phyloP scores from a whole-genome alignment of 108 stramenopile species.

The Skeletonema potamos region DNA sequence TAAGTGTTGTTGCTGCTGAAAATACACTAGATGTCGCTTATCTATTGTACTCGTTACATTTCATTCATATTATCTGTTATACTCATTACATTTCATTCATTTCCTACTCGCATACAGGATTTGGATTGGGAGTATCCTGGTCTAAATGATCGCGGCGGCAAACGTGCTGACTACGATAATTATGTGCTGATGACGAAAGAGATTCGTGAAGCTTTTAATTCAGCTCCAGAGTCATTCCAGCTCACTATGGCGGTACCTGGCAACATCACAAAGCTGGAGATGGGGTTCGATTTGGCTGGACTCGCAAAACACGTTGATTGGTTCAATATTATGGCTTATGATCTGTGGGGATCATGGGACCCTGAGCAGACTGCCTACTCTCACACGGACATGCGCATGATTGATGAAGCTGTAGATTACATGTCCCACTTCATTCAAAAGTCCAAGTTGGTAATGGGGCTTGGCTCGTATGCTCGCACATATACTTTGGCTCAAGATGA shows the following conservation, averaged over 20 bases:
- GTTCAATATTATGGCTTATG: slow-evolving; percentile 47
- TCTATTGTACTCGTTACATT: no score
- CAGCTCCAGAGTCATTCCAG: slow-evolving; percentile 30
- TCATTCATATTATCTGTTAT: no score
- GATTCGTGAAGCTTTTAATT: slow-evolving; percentile 29
- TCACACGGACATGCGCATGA: slow-evolving; percentile 52
- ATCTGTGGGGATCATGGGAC: slow-evolving; percentile 47
- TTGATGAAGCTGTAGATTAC: slow-evolving; percentile 46
- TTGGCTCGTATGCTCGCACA: slow-evolving; percentile 47
- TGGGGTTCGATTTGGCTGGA: slow-evolving; percentile 44
- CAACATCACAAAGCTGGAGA: slow-evolving; percentile 39
- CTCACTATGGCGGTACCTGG: slow-evolving; percentile 37
- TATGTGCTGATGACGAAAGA: slow-evolving; percentile 32
- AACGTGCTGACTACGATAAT: slow-evolving; percentile 37
- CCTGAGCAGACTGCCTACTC: slow-evolving; percentile 29
- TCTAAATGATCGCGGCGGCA: slow-evolving; percentile 30
- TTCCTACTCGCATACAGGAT: no score
- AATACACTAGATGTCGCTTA: no score
- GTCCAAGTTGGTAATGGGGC: slow-evolving; percentile 44
- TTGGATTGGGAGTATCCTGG: slow-evolving; percentile 47
- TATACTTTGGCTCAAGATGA: slow-evolving; percentile 37
- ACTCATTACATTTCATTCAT: no score
- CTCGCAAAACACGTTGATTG: slow-evolving; percentile 41
- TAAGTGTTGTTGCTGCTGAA: no score
- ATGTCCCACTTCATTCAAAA: slow-evolving; percentile 42